Conservation (phyloP, 495 filamentous ascomycete species). For the Penicillium odoratum region DNA sequence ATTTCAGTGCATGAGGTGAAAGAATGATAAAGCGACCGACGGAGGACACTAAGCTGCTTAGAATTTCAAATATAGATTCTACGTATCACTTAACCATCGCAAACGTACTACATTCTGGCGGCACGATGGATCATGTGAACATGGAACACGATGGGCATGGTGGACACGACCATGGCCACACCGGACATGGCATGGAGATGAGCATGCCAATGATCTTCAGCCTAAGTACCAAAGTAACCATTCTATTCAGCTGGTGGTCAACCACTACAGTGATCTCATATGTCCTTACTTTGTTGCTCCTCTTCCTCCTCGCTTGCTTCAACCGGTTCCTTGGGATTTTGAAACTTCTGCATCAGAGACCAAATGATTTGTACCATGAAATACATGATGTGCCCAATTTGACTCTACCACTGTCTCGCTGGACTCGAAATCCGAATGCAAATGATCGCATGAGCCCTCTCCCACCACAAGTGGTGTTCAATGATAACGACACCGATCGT, state of each 20-base stretch:
- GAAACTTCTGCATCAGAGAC: slow-evolving; percentile 17
- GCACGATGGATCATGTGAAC: too few relatives aligned
- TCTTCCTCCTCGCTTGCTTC: slow-evolving; percentile 21
- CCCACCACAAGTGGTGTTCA: slow-evolving; percentile 10
- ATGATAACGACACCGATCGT: slow-evolving; percentile 4
- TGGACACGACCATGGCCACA: too few relatives aligned
- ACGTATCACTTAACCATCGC: too few relatives aligned
- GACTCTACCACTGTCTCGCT: neutral
- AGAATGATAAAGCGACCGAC: too few relatives aligned
- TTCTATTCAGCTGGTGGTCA: slow-evolving; percentile 25
- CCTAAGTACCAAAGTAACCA: slow-evolving; percentile 13
- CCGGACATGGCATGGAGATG: neutral
- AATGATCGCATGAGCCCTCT: slow-evolving; percentile 14
- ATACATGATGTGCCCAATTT: too few relatives aligned
- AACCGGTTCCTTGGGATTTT: slow-evolving; percentile 25
- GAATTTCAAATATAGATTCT: too few relatives aligned
- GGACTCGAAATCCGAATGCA: neutral
- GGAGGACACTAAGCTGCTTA: too few relatives aligned
- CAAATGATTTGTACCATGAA: too few relatives aligned
- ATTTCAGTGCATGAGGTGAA: too few relatives aligned
- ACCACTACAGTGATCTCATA: slow-evolving; percentile 19
- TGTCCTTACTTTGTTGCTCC: slow-evolving; percentile 12
- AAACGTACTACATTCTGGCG: too few relatives aligned
- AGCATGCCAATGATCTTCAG: slow-evolving; percentile 1
- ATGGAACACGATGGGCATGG: too few relatives aligned